These are phyloP conservation scores for Coemansia sp. DNA, from an alignment of 192 early-diverging fungal species.

Conservation along the genomic window DNA sequence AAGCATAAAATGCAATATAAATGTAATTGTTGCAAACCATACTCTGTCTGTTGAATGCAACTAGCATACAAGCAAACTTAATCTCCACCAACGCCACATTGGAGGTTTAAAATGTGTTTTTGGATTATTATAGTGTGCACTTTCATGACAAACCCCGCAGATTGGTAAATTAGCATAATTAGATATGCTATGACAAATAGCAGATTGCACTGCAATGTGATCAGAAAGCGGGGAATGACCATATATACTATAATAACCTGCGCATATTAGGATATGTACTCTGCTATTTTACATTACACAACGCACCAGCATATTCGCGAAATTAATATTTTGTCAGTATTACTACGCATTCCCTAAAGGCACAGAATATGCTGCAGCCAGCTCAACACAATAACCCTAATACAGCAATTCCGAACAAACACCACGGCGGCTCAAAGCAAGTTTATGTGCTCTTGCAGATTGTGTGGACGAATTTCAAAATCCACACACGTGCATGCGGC, in stretches of 20 bases:
- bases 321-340: no score
- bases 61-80: no score
- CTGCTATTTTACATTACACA: slow-evolving; percentile 79
- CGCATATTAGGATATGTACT: slow-evolving; percentile 86
- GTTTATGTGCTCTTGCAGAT: no score
- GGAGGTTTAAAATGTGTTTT: slow-evolving; percentile 19
- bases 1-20: no score
- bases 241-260: slow-evolving; percentile 67
- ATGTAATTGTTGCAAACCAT: no score
- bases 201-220: slow-evolving; percentile 61
- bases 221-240: slow-evolving; percentile 61
- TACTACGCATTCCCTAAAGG: no score
- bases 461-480: no score
- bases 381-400: background rate
- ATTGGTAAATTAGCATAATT: slow-evolving; percentile 74
- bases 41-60: no score
- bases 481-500: no score
- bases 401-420: background rate
- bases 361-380: no score
- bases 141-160: slow-evolving; percentile 77
- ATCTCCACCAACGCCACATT: no score
- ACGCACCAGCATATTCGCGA: slow-evolving; percentile 61
- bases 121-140: slow-evolving; percentile 60
- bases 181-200: slow-evolving; percentile 74
- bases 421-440: no score